phyloP scores from a whole-genome alignment of 352 stramenopile genomes.

The Phytopythium aichiense region DNA sequence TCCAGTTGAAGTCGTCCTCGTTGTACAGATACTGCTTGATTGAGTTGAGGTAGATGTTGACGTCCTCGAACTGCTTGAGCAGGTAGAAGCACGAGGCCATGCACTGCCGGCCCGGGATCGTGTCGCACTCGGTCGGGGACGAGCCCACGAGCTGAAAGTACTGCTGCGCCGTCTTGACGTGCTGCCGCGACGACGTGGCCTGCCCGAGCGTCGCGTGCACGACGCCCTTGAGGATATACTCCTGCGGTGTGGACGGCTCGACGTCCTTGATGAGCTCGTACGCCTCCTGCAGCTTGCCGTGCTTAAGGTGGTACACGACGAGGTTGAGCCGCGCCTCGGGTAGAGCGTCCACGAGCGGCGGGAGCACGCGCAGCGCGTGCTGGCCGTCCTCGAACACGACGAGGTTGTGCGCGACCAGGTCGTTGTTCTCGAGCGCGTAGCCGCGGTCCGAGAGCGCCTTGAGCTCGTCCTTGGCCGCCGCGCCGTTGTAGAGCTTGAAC shows the following conservation, averaged over 20 bases:
- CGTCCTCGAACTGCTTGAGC: constrained; percentile 95
- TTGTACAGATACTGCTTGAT: constrained; percentile 96
- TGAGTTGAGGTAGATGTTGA: constrained; percentile 97
- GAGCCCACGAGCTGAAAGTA: constrained; percentile 94
- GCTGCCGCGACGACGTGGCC: constrained; percentile 82
- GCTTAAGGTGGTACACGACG: constrained; percentile 91
- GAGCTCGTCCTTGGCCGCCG: constrained; percentile 92
- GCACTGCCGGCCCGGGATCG: constrained; percentile 95
- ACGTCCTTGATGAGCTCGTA: constrained; percentile 95
- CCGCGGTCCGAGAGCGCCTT: constrained; percentile 89
- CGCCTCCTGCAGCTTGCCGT: constrained; percentile 92
- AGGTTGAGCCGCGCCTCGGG: constrained; percentile 95
- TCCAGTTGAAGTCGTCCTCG: constrained; percentile 98
- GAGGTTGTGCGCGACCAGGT: constrained; percentile 95
- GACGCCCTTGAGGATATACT: constrained; percentile 90
- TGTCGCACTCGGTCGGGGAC: constrained; percentile 94
- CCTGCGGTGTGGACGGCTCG: constrained; percentile 91
- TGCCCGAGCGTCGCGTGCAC: constrained; percentile 92
- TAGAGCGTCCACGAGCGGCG: constrained; percentile 90
- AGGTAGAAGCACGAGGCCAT: constrained; percentile 98
- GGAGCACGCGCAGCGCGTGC: constrained; percentile 91
- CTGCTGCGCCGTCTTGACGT: constrained; percentile 92
- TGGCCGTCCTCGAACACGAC: constrained; percentile 95
- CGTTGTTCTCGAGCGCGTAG: constrained; percentile 89
- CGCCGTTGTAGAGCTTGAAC: constrained; percentile 96